Conservation (phyloP, 352 stramenopile genomes). For the Plasmopara muralis region DNA sequence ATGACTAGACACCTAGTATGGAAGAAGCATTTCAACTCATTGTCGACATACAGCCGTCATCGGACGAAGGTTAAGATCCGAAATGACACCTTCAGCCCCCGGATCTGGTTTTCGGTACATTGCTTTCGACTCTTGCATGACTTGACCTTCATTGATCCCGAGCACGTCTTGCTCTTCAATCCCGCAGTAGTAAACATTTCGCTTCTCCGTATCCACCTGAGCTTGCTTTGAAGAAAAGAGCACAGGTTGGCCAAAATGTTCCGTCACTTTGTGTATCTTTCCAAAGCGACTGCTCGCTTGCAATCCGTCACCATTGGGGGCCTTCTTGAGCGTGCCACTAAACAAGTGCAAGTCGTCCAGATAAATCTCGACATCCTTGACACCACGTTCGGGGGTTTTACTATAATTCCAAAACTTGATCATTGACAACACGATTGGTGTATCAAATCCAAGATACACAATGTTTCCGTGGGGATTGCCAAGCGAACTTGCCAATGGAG, state of each 20-base stretch:
- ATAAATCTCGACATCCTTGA: conserved; percentile 79
- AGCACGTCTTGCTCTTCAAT: conserved; percentile 82
- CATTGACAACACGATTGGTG: conserved; percentile 61
- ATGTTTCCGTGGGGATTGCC: conserved; percentile 49
- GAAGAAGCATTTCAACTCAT: conserved; percentile 7
- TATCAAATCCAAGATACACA: conserved; percentile 69
- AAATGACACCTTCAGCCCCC: conserved; percentile 62
- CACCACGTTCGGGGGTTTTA: conserved; percentile 78
- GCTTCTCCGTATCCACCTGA: conserved; percentile 62
- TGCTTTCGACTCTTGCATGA: conserved; percentile 71
- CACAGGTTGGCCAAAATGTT: conserved; percentile 78
- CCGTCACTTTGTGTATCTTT: conserved; percentile 35
- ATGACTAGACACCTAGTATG: too few species aligned
- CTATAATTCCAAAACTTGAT: conserved; percentile 89
- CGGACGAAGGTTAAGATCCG: conserved; percentile 57
- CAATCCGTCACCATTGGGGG: conserved; percentile 15
- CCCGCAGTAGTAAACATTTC: conserved; percentile 63
- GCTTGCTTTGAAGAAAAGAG: conserved; percentile 68
- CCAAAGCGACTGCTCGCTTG: conserved; percentile 20
- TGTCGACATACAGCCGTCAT: conserved; percentile 61
- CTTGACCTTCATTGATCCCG: conserved; percentile 86
- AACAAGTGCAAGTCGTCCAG: conserved; percentile 83
- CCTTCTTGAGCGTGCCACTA: conserved; percentile 52
- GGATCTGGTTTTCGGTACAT: conserved; percentile 79
- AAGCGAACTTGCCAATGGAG: conserved; percentile 64